A percentile compares a stretch with the other conserved stretches of the same genome.
These are phyloP conservation scores for Phytopythium boreale DNA, from an alignment of 352 stramenopile species.

Conservation along the genomic window DNA sequence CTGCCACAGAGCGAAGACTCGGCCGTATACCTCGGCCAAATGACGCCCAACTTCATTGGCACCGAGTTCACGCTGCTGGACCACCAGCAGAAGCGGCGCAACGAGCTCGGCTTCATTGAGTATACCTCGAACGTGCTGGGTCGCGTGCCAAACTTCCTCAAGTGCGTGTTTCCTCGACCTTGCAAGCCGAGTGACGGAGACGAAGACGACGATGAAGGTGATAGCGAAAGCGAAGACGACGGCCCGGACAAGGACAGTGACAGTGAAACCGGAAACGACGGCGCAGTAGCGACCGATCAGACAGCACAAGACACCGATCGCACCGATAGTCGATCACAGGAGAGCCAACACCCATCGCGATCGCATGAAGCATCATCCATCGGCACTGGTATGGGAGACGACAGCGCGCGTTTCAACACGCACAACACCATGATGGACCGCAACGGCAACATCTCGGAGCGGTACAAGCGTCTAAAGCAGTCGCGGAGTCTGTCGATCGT, in stretches of 20 bases:
- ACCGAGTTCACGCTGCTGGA: conserved; percentile 85
- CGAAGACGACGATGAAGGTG: conserved; percentile 6
- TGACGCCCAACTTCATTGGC: conserved; percentile 78
- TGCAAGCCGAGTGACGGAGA: conserved; percentile 7
- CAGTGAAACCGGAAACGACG: not conserved
- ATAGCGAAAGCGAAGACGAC: conserved; percentile 18
- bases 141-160: conserved; percentile 69
- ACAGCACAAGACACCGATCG: no score
- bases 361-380: conserved; percentile 11
- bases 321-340: not conserved
- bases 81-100: conserved; percentile 60
- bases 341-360: not conserved
- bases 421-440: conserved; percentile 43
- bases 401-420: conserved; percentile 44
- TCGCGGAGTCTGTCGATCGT: conserved; percentile 42
- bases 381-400: conserved; percentile 32
- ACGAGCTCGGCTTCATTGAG: conserved; percentile 73
- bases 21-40: conserved; percentile 74
- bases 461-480: conserved; percentile 56
- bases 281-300: not conserved
- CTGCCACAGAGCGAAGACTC: conserved; percentile 75
- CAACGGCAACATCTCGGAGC: conserved; percentile 54
- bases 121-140: conserved; percentile 83
- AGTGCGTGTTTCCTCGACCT: conserved; percentile 49
- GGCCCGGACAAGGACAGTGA: conserved; percentile 11